These are phyloP conservation scores for Brassica rapa DNA, from an alignment of 345 rosid species.

Conservation along the genomic window DNA sequence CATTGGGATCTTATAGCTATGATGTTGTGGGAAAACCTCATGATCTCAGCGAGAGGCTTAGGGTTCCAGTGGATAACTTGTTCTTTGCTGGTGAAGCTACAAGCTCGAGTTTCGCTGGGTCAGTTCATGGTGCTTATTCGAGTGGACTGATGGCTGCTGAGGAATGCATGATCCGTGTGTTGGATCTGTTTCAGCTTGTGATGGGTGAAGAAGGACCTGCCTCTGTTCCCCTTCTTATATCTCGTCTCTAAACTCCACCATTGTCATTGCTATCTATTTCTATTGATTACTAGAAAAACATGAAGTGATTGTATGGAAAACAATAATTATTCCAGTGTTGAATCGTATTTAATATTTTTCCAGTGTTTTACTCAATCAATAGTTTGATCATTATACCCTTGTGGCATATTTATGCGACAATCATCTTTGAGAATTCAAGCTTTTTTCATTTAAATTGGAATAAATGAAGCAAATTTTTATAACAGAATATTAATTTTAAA, in stretches of 20 bases:
- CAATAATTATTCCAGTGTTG: too few species aligned
- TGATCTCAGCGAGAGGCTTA: conserved; percentile 79
- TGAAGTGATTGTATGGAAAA: not conserved
- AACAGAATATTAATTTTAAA: not conserved
- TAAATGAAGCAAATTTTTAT: not conserved
- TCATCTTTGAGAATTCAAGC: not conserved
- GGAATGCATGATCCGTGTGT: conserved; percentile 89
- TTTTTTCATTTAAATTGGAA: not conserved
- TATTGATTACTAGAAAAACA: not conserved
- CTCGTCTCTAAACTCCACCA: conserved; percentile 58
- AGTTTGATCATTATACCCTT: conserved; percentile 8
- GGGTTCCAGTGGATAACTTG: conserved; percentile 87
- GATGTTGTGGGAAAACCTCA: conserved; percentile 81
- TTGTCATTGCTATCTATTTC: not conserved
- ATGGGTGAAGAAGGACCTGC: conserved; percentile 69
- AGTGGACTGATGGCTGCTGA: conserved; percentile 91
- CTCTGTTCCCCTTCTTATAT: conserved; percentile 76
- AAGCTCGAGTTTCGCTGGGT: conserved; percentile 70
- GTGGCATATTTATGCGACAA: not conserved
- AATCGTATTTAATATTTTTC: too few species aligned
- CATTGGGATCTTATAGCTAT: conserved; percentile 89
- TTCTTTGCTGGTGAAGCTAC: conserved; percentile 99
- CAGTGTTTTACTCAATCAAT: conserved; percentile 8
- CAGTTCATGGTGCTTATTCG: conserved; percentile 88
- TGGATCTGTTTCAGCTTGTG: conserved; percentile 78